Conservation (phyloP, 2,329 filamentous ascomycete species). For the Aulographum hederae region DNA sequence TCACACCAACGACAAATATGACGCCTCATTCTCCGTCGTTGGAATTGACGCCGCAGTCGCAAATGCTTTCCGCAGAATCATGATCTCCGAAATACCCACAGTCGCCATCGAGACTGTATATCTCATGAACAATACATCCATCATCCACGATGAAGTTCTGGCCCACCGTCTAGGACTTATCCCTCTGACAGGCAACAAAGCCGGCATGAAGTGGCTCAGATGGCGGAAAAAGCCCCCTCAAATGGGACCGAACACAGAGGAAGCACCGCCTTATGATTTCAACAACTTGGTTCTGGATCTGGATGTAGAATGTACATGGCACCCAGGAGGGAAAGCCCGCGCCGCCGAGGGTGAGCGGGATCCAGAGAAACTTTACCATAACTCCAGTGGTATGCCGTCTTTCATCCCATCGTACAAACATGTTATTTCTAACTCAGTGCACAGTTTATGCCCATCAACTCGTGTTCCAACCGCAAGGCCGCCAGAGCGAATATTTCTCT, state of each 20-base stretch:
- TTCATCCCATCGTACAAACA: not conserved
- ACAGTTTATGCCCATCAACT: slow-evolving; percentile 34
- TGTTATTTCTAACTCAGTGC: not conserved
- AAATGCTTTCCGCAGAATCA: slow-evolving; percentile 92
- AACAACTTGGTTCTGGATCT: slow-evolving; percentile 75
- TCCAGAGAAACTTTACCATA: slow-evolving; percentile 66
- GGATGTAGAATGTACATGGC: slow-evolving; percentile 63
- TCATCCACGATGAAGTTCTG: slow-evolving; percentile 95
- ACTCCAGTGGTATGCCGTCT: slow-evolving; percentile 38
- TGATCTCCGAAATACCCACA: slow-evolving; percentile 85
- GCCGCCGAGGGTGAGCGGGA: slow-evolving; percentile 59
- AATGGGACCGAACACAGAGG: no score
- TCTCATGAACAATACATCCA: slow-evolving; percentile 89
- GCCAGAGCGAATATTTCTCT: slow-evolving; percentile 18
- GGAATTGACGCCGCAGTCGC: slow-evolving; percentile 84
- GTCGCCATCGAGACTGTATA: slow-evolving; percentile 89
- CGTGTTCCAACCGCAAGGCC: slow-evolving; percentile 56
- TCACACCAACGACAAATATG: slow-evolving; percentile 60
- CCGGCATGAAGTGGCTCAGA: slow-evolving; percentile 64
- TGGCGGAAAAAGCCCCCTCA: slow-evolving; percentile 72
- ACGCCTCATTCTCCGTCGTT: slow-evolving; percentile 78
- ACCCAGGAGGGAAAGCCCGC: slow-evolving; percentile 35
- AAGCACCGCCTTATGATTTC: slow-evolving; percentile 46
- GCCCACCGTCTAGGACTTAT: slow-evolving; percentile 79
- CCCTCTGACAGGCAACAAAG: slow-evolving; percentile 62